phyloP scores from a whole-genome alignment of 306 rosid species.

The Prosopis cineraria region DNA sequence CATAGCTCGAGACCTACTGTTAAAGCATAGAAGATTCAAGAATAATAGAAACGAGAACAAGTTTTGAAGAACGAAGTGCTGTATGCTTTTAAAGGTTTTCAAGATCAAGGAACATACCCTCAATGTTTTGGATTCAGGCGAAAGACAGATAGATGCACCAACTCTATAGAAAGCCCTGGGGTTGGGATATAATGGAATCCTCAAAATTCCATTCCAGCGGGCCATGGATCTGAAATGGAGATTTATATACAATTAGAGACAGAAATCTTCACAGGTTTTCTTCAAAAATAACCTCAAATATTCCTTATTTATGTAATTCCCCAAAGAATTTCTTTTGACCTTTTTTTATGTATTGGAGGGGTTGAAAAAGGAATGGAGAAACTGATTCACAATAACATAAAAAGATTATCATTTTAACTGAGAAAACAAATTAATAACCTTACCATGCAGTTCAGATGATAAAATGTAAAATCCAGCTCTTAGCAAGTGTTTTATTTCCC shows the following conservation, averaged over 20 bases:
- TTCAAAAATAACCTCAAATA: not conserved
- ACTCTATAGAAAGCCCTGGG: conserved; percentile 50
- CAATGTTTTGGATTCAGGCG: conserved; percentile 50
- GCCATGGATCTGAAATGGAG: conserved; percentile 52
- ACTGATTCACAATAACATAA: too few species aligned
- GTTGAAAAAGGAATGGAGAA: not conserved
- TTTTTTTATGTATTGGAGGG: too few species aligned
- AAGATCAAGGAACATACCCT: conserved; percentile 48
- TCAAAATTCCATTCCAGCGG: conserved; percentile 83
- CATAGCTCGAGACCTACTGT: not conserved
- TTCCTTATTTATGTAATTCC: not conserved
- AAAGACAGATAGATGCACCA: conserved; percentile 83
- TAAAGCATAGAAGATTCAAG: not conserved
- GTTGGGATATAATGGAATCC: conserved; percentile 57
- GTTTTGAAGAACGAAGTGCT: not conserved
- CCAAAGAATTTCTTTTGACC: too few species aligned
- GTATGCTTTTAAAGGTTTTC: not conserved
- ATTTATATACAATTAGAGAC: not conserved
- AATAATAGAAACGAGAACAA: not conserved
- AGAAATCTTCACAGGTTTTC: not conserved
- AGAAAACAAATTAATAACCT: too few species aligned
- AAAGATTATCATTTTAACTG: too few species aligned
- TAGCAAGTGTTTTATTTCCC: not conserved
- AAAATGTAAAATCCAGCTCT: not conserved
- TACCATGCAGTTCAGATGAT: not conserved